Conservation (phyloP, 129 eudicot species). For the Flaveria bidentis region DNA sequence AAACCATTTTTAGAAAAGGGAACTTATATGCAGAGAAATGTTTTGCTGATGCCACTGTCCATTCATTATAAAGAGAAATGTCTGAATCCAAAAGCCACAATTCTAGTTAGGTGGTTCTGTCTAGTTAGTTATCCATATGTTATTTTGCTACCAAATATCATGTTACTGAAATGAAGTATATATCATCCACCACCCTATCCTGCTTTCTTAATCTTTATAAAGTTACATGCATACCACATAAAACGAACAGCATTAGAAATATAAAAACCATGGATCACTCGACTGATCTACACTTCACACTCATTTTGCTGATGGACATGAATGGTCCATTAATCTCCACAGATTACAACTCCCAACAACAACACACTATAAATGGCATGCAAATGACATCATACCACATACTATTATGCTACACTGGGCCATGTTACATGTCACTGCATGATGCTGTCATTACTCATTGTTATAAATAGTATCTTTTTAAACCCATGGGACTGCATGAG, state of each 20-base stretch:
- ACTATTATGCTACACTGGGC: background rate
- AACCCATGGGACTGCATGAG: background rate
- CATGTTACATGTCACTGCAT: slow-evolving; percentile 18
- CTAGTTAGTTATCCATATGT: background rate
- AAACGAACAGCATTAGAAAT: no score
- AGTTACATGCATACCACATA: no score
- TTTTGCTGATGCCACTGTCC: background rate
- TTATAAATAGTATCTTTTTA: background rate
- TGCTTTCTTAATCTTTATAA: no score
- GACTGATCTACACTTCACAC: background rate
- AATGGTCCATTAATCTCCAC: background rate
- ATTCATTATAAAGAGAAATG: background rate
- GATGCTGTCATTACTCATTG: slow-evolving; percentile 6
- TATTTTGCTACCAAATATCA: slow-evolving; percentile 4
- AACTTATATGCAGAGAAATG: background rate
- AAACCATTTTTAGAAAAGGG: background rate
- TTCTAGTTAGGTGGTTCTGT: background rate
- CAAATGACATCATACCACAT: slow-evolving; percentile 11
- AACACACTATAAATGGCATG: background rate
- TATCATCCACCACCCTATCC: background rate
- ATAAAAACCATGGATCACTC: background rate
- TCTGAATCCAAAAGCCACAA: background rate
- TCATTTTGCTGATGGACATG: background rate
- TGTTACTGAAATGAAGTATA: background rate
- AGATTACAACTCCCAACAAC: slow-evolving; percentile 2